phyloP scores from a whole-genome alignment of 257 asterid species.

The Solanum sejunctum region DNA sequence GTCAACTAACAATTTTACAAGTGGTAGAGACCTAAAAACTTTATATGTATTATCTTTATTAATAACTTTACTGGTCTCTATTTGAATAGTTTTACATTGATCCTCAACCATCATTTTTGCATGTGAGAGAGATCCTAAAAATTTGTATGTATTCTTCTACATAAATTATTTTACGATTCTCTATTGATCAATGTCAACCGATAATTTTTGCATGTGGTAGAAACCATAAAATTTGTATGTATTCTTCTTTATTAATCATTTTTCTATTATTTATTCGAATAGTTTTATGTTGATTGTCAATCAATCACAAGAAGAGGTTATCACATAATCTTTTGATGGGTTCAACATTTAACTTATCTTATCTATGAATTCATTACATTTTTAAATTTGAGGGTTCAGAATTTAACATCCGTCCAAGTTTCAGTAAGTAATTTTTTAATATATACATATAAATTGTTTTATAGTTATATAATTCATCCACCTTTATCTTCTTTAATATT shows the following conservation, averaged over 20 bases:
- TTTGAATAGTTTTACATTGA: no score
- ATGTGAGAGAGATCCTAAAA: conserved; percentile 5
- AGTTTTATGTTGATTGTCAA: background rate
- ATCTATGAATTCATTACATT: background rate
- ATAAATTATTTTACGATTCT: background rate
- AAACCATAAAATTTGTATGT: conserved; percentile 4
- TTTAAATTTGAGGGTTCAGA: background rate
- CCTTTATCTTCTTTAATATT: background rate
- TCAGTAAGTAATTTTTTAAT: background rate
- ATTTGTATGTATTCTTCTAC: background rate
- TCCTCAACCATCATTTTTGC: conserved; percentile 3
- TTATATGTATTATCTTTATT: background rate
- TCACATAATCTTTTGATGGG: background rate
- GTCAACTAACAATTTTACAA: conserved; percentile 9
- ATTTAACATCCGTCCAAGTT: background rate
- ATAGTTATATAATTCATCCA: no score
- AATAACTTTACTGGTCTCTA: background rate
- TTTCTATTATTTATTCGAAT: background rate
- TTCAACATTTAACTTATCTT: background rate
- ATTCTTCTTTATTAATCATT: background rate
- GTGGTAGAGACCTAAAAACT: conserved; percentile 1
- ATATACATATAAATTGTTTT: background rate
- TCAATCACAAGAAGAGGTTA: background rate
- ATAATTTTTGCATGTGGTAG: conserved; percentile 2
- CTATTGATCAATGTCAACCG: background rate